A percentile compares a stretch with the other conserved stretches of the same genome.
phyloP scores from a whole-genome alignment of 331 rosid species.

The Erythrophleum ivorense region DNA sequence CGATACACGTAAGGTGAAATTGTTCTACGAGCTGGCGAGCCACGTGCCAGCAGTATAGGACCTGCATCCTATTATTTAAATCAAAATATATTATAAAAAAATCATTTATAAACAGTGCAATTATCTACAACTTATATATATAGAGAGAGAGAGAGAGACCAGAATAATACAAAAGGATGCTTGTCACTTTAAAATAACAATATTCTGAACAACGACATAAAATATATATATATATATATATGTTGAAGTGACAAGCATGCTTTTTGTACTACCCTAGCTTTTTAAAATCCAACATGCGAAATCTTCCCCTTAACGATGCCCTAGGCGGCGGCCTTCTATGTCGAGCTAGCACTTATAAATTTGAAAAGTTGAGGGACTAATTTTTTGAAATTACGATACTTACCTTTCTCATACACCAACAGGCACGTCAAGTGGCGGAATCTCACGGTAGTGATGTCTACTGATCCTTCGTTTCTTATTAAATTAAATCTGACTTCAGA shows the following conservation, averaged over 20 bases:
- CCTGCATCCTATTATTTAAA: too few relatives aligned
- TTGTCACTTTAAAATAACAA: too few relatives aligned
- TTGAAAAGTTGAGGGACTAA: background rate
- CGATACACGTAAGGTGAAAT: background rate
- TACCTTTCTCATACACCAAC: conserved; percentile 19
- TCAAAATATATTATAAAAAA: too few relatives aligned
- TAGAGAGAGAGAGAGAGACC: too few relatives aligned
- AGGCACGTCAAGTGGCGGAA: conserved; percentile 26
- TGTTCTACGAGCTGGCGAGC: background rate
- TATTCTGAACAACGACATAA: too few relatives aligned
- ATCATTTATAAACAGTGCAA: too few relatives aligned
- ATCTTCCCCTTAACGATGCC: background rate
- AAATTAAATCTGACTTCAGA: background rate
- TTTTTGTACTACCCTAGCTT: conserved; percentile 3
- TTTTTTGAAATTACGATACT: background rate
- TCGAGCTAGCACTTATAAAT: background rate
- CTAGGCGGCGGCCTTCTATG: background rate
- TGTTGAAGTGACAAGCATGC: background rate
- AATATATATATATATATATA: too few relatives aligned
- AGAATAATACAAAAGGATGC: background rate
- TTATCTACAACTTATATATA: too few relatives aligned
- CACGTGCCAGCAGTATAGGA: too few relatives aligned
- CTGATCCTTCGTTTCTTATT: too few relatives aligned
- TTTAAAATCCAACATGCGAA: background rate
- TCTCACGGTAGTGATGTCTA: background rate